These are phyloP conservation scores for Colletotrichum incanum DNA, from an alignment of 2,329 filamentous ascomycete species.

Conservation along the genomic window DNA sequence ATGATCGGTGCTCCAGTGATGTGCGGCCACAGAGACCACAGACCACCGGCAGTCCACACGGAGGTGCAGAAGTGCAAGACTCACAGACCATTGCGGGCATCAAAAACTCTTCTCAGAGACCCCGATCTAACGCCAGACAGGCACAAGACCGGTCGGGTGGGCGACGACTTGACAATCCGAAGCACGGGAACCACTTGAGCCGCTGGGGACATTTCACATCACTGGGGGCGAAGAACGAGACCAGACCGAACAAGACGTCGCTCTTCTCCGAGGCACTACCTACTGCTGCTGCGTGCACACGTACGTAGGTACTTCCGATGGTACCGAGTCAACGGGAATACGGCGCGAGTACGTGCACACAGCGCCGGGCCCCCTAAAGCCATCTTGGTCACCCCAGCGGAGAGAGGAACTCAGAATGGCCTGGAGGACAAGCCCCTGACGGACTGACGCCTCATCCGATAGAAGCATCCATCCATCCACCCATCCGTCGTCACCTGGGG, in stretches of 20 bases:
- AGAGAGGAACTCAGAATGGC: background rate
- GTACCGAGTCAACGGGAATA: slow-evolving; percentile 20
- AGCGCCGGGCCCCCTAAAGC: slow-evolving; percentile 16
- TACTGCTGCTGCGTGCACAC: too few relatives aligned
- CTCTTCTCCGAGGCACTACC: slow-evolving; percentile 14
- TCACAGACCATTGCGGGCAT: slow-evolving; percentile 39
- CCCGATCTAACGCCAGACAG: slow-evolving; percentile 37
- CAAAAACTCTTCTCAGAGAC: slow-evolving; percentile 12
- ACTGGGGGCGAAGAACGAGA: background rate
- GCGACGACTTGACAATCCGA: slow-evolving; percentile 25
- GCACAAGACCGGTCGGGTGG: slow-evolving; percentile 38
- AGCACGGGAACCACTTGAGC: slow-evolving; percentile 18
- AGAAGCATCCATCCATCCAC: slow-evolving; percentile 1
- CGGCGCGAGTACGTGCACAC: slow-evolving; percentile 21
- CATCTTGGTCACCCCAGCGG: slow-evolving; percentile 13
- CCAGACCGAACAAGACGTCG: slow-evolving; percentile 5
- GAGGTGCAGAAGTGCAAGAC: slow-evolving; percentile 11
- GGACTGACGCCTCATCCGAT: slow-evolving; percentile 30
- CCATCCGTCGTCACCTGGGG: slow-evolving; percentile 2
- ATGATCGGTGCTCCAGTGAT: slow-evolving; percentile 9
- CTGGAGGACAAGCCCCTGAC: background rate
- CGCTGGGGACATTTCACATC: slow-evolving; percentile 2
- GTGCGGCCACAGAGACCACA: slow-evolving; percentile 23
- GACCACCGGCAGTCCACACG: slow-evolving; percentile 22
- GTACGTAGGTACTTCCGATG: slow-evolving; percentile 4